Base-by-base conservation (phyloP, 371 early-diverging fungal species). In the Dinochytrium kinnereticum region DNA sequence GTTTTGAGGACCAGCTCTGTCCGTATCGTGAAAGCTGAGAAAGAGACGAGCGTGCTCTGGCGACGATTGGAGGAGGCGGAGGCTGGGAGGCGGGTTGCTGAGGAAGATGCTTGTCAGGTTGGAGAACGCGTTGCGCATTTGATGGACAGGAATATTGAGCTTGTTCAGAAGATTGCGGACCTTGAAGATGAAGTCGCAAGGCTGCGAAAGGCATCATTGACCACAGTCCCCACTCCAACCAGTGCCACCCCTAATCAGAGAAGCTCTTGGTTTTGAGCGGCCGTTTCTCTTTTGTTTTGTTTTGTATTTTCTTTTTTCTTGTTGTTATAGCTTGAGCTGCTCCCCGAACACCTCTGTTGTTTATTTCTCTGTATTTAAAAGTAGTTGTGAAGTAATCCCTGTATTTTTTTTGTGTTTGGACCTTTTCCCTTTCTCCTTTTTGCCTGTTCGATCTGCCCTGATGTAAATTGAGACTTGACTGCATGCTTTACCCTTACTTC, bases 161-260 rank as follows among this genome's bases (percentile, higher is more conserved):
- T 66, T 30, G 66, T 66, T 2, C 44, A 66, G 44, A 37, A 19
- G 44, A 44, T 66, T 37, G 66, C 44, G 10, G 66, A 66, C 30
- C 28, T 66, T 3, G 44, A 66, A 44, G 66, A 24, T 26, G 66
- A 66, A 33, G 10, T 66, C 3, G 26, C n/a, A 37, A 66, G 66
- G 66, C 7, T 26, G 28, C 38, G 66, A 44, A 66, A 33, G 66
- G 37, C 24, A 3, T 3, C 36, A 36, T 10, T 17, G 10, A 26
- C 5, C 5, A 26, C 17, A 13, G 44, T 44, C 44, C 7, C 44
- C 7, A 21, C 13, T 53, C 26, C 55, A 5, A 53, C 55, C 26
- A 26, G 24, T 7, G n/a, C 55, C 17, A 44, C 10, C 13, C 21
- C 49, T 44, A 26, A 26, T 13, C 5, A 7, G n/a, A 53, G 55